Evolutionary conservation across 2,329 filamentous ascomycete species (phyloP).

Genomic region (Colletotrichum brevisporum): DNA sequence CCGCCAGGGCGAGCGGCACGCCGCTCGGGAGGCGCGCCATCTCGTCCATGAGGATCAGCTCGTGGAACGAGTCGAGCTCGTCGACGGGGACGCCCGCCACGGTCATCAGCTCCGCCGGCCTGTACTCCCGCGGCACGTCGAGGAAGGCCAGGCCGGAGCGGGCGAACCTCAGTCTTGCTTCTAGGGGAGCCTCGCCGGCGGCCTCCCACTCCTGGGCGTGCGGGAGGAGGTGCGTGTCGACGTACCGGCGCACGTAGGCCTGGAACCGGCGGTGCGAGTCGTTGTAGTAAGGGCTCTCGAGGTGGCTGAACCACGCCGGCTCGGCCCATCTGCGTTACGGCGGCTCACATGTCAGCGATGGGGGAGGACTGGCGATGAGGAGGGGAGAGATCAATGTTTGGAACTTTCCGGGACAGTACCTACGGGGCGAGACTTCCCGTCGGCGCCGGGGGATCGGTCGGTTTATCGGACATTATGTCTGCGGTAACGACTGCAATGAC

Average conservation of each 20-base stretch:
- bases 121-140: constrained; percentile 54
- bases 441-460: not conserved
- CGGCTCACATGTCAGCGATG: not conserved
- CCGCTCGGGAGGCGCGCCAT: constrained; percentile 68
- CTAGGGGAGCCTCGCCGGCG: constrained; percentile 63
- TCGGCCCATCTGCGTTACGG: constrained; percentile 41
- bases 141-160: constrained; percentile 55
- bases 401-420: constrained; percentile 1
- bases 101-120: constrained; percentile 48
- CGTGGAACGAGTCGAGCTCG: constrained; percentile 70
- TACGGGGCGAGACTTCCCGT: constrained; percentile 28
- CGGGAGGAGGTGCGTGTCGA: constrained; percentile 71
- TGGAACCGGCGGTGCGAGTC: constrained; percentile 72
- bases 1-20: constrained; percentile 70
- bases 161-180: constrained; percentile 54
- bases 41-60: constrained; percentile 70
- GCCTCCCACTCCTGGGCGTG: constrained; percentile 75
- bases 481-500: too few relatives aligned
- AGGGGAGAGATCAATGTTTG: not conserved
- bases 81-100: constrained; percentile 56
- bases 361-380: not conserved
- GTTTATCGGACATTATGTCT: not conserved
- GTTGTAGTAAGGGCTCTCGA: constrained; percentile 71
- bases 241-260: constrained; percentile 68
- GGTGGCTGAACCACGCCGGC: constrained; percentile 47